Percentiles rank a stretch among this genome's conserved stretches.
These are phyloP conservation scores for Raddia distichophylla DNA, from an alignment of 176 grass and related monocot species.

Conservation along the genomic window DNA sequence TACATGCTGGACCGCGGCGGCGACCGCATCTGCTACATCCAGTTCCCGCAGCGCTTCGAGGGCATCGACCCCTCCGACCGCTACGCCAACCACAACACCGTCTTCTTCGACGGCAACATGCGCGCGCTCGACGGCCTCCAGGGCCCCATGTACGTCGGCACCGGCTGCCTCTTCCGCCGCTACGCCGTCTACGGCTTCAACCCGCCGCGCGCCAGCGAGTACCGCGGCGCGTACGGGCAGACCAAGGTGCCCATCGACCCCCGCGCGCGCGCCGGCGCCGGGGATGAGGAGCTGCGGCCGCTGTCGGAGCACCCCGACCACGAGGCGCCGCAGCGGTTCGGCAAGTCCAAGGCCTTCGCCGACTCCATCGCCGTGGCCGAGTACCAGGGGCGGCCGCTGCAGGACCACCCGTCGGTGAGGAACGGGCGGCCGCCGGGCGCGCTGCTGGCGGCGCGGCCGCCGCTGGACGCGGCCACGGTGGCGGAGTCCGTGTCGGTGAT, in stretches of 20 bases:
- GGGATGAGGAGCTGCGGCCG: slow-evolving; percentile 38
- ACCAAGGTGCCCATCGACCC: slow-evolving; percentile 37
- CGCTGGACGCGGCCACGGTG: slow-evolving; percentile 66
- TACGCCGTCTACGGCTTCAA: slow-evolving; percentile 70
- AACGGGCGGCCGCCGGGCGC: slow-evolving; percentile 78
- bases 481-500: slow-evolving; percentile 77
- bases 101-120: slow-evolving; percentile 94
- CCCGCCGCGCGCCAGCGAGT: slow-evolving; percentile 59
- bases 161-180: slow-evolving; percentile 74
- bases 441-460: slow-evolving; percentile 50
- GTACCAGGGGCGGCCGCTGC: slow-evolving; percentile 86
- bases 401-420: slow-evolving; percentile 72
- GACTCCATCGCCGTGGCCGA: slow-evolving; percentile 75
- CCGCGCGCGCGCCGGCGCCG: neutral
- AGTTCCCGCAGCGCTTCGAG: slow-evolving; percentile 91
- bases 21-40: slow-evolving; percentile 86
- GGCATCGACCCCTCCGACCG: slow-evolving; percentile 96
- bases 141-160: slow-evolving; percentile 84
- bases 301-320: slow-evolving; percentile 51
- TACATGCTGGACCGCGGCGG: slow-evolving; percentile 96
- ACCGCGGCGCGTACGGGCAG: slow-evolving; percentile 53
- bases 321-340: slow-evolving; percentile 62
- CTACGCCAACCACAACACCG: slow-evolving; percentile 97
- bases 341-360: slow-evolving; percentile 67
- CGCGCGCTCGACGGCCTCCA: slow-evolving; percentile 74